These are phyloP conservation scores for Diaporthe destruens DNA, from an alignment of 2,329 filamentous ascomycete species.

Conservation along the genomic window DNA sequence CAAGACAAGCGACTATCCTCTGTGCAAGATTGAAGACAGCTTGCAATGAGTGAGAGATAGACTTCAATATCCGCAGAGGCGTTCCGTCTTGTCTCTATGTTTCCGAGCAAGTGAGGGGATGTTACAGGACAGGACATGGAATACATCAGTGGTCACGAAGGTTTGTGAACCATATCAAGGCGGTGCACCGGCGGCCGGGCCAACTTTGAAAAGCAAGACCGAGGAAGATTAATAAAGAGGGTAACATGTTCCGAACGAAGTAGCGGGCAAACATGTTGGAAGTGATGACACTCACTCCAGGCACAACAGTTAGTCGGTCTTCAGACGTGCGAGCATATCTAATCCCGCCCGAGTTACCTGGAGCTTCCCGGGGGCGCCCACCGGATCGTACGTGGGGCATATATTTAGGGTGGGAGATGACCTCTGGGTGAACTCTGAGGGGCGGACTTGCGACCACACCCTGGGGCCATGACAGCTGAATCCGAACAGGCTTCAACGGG, in stretches of 20 bases:
- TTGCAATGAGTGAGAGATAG: background rate
- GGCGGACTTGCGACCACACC: background rate
- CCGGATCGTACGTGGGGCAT: constrained; percentile 25
- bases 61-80: background rate
- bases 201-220: constrained; percentile 3
- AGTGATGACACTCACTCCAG: background rate
- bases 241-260: background rate
- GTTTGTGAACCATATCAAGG: constrained; percentile 18
- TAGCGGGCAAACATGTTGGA: constrained; percentile 10
- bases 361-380: constrained; percentile 21
- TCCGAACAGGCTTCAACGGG: background rate
- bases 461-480: constrained; percentile 6
- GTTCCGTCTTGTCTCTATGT: background rate
- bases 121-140: background rate
- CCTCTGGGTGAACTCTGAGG: constrained; percentile 5
- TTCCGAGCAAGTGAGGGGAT: background rate
- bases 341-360: constrained; percentile 20
- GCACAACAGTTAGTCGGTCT: background rate
- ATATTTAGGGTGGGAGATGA: background rate
- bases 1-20: background rate
- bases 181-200: constrained; percentile 10
- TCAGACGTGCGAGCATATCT: background rate
- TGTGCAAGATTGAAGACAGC: background rate
- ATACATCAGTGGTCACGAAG: background rate
- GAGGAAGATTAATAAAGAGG: constrained; percentile 2